Evolutionary conservation across 2,329 filamentous ascomycete genomes (phyloP), one percentile per base, ranked within the genome.

Genomic region (Alternaria sp.): DNA sequence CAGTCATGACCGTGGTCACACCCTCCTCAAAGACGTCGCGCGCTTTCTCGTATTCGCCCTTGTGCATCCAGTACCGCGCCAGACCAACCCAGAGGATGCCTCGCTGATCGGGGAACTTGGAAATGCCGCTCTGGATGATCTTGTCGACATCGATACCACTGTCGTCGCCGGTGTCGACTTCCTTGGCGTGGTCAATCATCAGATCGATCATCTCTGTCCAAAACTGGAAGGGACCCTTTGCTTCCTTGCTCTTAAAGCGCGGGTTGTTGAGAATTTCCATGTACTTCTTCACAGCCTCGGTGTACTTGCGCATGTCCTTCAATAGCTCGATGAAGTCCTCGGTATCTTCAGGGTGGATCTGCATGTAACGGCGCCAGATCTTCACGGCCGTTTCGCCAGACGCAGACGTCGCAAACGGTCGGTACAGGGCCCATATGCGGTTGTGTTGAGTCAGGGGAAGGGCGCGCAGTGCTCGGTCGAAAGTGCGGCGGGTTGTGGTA

Each of bases 191-290:
- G 59, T 91, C 91, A 41, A 99, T 96, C 44, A 99, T 83, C 64
- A 98, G 78, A 72, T 99, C 95, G 34, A 98, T 89, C 92, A 99
- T 96, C 76, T 99, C 95, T 63, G 88, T 95, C 95, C 95, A 99
- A 48, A 99, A 84, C 77, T 99, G 93, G 75, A 96, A 99, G 62
- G 94, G 92, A 0, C 95, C 94, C 79, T 97, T 97, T 59, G 91
- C 91, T 66, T 95, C 88, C 79, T 96, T 97, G 80, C 94, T 98
- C 74, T 88, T 87, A 79, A 99, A 98, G 34, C 88, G 88, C 3
- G 91, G 86, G 70, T 97, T 93, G 81, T 98, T 93, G 70, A 99
- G 84, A 51, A 98, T 89, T 46, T 92, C 87, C 75, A 98, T 96
- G 78, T 97, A 99, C 67, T 90, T 89, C 76, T 90, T 90, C 54